These are phyloP conservation scores for Kwoniella sp. DNA, from an alignment of 768 basidiomycete species.

Conservation along the genomic window DNA sequence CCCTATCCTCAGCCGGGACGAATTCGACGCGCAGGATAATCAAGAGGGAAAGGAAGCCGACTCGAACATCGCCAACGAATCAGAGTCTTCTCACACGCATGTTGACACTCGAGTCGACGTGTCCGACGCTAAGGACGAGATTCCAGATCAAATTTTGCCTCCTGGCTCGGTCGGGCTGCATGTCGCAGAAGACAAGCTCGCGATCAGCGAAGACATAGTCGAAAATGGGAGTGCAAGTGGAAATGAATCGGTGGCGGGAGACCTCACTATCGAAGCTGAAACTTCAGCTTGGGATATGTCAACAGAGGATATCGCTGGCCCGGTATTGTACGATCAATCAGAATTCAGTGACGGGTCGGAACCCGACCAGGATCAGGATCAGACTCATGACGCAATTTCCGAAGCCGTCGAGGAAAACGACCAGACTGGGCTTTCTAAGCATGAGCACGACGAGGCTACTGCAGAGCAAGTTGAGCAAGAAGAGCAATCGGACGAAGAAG, in stretches of 20 bases:
- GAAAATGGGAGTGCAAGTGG: no score
- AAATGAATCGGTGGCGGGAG: neutral
- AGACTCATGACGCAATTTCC: neutral
- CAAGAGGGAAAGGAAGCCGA: neutral
- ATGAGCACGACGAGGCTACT: no score
- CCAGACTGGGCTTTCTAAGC: no score
- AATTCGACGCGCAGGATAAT: neutral
- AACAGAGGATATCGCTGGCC: constrained; percentile 6
- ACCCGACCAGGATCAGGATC: neutral
- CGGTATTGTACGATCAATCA: neutral
- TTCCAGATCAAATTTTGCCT: no score
- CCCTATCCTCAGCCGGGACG: neutral
- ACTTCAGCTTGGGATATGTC: constrained; percentile 17
- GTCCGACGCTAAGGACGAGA: no score
- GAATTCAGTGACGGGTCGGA: neutral
- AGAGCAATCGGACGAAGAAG: neutral
- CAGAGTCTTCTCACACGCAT: no score
- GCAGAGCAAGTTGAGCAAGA: no score
- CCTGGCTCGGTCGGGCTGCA: no score
- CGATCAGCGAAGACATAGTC: no score
- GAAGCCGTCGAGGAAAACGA: no score
- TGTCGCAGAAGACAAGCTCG: no score
- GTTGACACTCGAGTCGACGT: no score
- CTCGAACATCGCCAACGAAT: neutral
- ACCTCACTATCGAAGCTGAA: constrained; percentile 13